phyloP scores from a whole-genome alignment of 164 flowering plant genomes.

The Annona squamosa region DNA sequence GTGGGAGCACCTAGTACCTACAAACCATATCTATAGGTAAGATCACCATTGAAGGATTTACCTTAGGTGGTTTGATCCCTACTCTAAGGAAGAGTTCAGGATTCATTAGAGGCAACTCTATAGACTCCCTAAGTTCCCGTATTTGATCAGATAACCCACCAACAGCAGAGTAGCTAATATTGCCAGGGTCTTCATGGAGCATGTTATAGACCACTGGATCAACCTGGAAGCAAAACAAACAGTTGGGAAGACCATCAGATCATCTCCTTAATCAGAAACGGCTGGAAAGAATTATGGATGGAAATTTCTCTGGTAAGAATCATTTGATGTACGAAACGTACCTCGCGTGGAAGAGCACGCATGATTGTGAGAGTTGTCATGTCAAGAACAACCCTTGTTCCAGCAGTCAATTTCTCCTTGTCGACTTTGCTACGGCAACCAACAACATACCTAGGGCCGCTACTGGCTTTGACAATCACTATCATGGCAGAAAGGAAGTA shows the following conservation, averaged over 20 bases:
- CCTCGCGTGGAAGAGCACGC: slow-evolving; percentile 98
- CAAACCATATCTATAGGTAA: neutral
- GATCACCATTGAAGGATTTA: slow-evolving; percentile 8
- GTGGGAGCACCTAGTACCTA: neutral
- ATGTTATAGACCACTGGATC: slow-evolving; percentile 94
- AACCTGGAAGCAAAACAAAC: slow-evolving; percentile 41
- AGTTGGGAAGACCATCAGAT: neutral
- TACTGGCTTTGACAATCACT: slow-evolving; percentile 95
- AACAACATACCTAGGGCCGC: slow-evolving; percentile 89
- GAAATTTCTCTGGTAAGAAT: neutral
- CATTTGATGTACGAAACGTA: slow-evolving; percentile 7
- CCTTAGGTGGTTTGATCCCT: slow-evolving; percentile 97
- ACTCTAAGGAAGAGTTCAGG: slow-evolving; percentile 93
- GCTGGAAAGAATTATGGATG: neutral
- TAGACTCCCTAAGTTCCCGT: slow-evolving; percentile 80
- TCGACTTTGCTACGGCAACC: slow-evolving; percentile 90
- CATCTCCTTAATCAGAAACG: neutral
- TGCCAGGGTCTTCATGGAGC: slow-evolving; percentile 98
- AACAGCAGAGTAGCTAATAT: slow-evolving; percentile 91
- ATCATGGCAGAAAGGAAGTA: slow-evolving; percentile 4
- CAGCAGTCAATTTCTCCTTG: slow-evolving; percentile 79
- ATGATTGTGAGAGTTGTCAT: slow-evolving; percentile 93
- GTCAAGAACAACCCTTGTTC: slow-evolving; percentile 91
- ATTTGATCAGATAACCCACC: slow-evolving; percentile 94
- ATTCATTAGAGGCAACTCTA: slow-evolving; percentile 89